Base-by-base conservation (phyloP, 2,329 filamentous ascomycete species). In the Juglanconis sp. region DNA sequence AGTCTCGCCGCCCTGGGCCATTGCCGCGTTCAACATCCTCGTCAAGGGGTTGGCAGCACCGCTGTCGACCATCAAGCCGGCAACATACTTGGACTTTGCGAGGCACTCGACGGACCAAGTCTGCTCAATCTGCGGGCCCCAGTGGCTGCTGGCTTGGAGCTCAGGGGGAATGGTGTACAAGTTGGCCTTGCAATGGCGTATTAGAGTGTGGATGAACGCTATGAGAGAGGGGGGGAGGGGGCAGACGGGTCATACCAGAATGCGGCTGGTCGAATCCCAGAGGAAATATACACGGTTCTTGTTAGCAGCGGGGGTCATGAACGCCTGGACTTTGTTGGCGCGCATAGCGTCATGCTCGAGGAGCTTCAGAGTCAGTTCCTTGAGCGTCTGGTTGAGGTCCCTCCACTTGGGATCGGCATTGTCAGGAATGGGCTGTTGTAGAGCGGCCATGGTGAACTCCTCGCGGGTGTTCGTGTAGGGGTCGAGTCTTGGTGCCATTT, bases 21-120 rank as follows among this genome's bases (percentile, higher is more conserved):
- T 35, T 11, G 24, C 17, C 40, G 4, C 7, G 11, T 67, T 73
- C 57, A 74, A 70, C 5, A 74, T 75, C 64, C 62, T 55, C 53
- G 64, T 68, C 10, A 51, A 59, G 15, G 40, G 53, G 8, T 55
- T n/a, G 40, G 30, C 30, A 3, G 34, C 17, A 15, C 3, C 24
- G 13, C 31, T 36, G 4, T 13, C n/a, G 11, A 47, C n/a, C 44
- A 55, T 55, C 40, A 55, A 24, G 13, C 36, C 5, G 13, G 53
- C 53, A 4, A 55, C 32, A 17, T 47, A 36, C 2, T 17, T 48
- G 9, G 53, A 55, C 15, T 47, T 55, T 17, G 13, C 53, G 11
- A 55, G 15, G 31, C 31, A 24, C 31, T 47, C 53, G 24, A 13
- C 13, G 6, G 15, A 3, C 53, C 53, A 55, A 2, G 13, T 7